Evolutionary conservation across 192 early-diverging fungal species (phyloP), one percentile per base, ranked within the genome.

Genomic region (Glomus cerebriforme): DNA sequence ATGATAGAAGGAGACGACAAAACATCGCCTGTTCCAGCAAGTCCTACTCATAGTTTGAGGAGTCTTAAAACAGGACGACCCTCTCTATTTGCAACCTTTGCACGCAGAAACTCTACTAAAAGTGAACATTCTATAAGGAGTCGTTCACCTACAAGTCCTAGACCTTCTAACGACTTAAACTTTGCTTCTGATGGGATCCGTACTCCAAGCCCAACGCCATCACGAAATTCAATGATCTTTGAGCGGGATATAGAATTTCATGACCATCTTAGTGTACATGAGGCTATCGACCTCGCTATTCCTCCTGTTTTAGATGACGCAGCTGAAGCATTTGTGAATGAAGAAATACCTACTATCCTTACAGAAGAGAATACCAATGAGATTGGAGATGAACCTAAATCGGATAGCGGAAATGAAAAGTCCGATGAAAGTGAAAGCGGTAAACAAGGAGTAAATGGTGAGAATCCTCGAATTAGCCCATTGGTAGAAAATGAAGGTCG

Each of bases 251-350:
- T 81, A 35, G 80, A 81, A 65, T 27, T 13, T 67, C 80, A 76
- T 59, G 74, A 75, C 26, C 59, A 78, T 59, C 29, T 81, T 13
- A 77, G 73, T 58, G 73, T 58, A 37, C 73, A 66, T 26, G 74
- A 81, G 54, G 80, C 80, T 22, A 77, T 81, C 29, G 80, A 81
- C 62, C 27, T 81, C 10, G 80, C 63, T 31, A 76, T 81, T 70
- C 80, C 80, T 9, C 54, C 73, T n/a, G 66, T 59, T 26, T 59
- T 81, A 69, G 64, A 75, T 8, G 45, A 80, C 10, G 58, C 75
- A n/a, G 73, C 72, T 32, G 73, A 80, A 74, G 75, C 80, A 9
- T 67, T 81, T 35, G 80, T 63, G 1, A 78, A 60, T 26, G 66
- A 78, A 47, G 63, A 81, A 43, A 65, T 80, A 75, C 58, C 73